A percentile compares a stretch with the other conserved stretches of the same genome.
Conservation (phyloP, 1,139 yeast species). For the Kazachstania sp. region DNA sequence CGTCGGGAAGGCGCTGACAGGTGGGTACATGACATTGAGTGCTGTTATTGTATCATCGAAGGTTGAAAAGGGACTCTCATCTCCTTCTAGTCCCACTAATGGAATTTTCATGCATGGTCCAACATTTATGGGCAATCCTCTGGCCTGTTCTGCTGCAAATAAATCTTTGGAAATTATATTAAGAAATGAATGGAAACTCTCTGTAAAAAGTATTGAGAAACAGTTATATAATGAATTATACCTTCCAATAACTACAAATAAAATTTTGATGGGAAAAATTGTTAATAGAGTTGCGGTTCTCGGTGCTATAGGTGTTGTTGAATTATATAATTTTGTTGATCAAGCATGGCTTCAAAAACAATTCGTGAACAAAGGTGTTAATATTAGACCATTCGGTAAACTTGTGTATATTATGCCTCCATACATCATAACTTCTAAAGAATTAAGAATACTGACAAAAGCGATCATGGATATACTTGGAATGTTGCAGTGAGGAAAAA, state of each 20-base stretch:
- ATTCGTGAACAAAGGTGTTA: slow-evolving; percentile 21
- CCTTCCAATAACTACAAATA: slow-evolving; percentile 9
- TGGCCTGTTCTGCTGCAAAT: slow-evolving; percentile 32
- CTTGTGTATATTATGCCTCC: slow-evolving; percentile 30
- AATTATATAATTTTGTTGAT: slow-evolving; percentile 21
- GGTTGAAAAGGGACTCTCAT: slow-evolving; percentile 13
- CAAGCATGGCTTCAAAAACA: slow-evolving; percentile 17
- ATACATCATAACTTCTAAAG: slow-evolving; percentile 19
- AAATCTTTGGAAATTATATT: slow-evolving; percentile 28
- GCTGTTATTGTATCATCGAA: slow-evolving; percentile 27
- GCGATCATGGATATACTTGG: background rate
- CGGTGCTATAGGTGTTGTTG: slow-evolving; percentile 31
- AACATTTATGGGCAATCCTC: slow-evolving; percentile 34
- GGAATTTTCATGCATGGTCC: slow-evolving; percentile 32
- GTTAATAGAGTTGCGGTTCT: slow-evolving; percentile 24
- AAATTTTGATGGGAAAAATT: slow-evolving; percentile 11
- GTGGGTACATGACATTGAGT: slow-evolving; percentile 30
- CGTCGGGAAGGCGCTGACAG: slow-evolving; percentile 30
- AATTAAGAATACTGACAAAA: slow-evolving; percentile 7
- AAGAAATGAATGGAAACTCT: slow-evolving; percentile 21
- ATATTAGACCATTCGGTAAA: slow-evolving; percentile 27
- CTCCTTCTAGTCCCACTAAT: slow-evolving; percentile 13
- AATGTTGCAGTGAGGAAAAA: background rate
- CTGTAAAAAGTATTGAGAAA: slow-evolving; percentile 20
- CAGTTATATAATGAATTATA: slow-evolving; percentile 21